A percentile compares a stretch with the other conserved stretches of the same genome.
phyloP scores from a whole-genome alignment of 495 filamentous ascomycete species.

The Xanthoparmelia taractica region DNA sequence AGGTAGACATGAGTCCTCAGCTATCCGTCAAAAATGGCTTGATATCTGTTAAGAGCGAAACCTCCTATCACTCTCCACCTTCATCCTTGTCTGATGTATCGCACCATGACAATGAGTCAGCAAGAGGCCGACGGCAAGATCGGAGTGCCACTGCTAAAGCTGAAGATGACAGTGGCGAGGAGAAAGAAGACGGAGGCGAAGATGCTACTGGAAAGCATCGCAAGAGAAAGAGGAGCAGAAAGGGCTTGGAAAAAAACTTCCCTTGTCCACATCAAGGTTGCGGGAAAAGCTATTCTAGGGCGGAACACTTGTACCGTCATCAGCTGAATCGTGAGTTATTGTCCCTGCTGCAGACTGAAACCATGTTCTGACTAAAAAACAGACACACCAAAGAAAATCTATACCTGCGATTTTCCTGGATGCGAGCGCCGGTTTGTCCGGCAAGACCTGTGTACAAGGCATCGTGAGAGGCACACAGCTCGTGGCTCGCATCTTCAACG shows the following conservation, averaged over 20 bases:
- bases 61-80: slow-evolving; percentile 26
- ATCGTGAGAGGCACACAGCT: slow-evolving; percentile 92
- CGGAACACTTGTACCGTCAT: slow-evolving; percentile 94
- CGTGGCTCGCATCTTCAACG: slow-evolving; percentile 89
- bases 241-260: slow-evolving; percentile 87
- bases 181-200: slow-evolving; percentile 30
- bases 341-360: neutral
- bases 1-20: slow-evolving; percentile 18
- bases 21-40: slow-evolving; percentile 11
- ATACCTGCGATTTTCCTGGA: slow-evolving; percentile 86
- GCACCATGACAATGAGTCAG: slow-evolving; percentile 23
- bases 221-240: slow-evolving; percentile 77
- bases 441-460: slow-evolving; percentile 86
- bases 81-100: slow-evolving; percentile 25
- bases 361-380: slow-evolving; percentile 4
- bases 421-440: slow-evolving; percentile 88
- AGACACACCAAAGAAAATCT: slow-evolving; percentile 89
- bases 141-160: slow-evolving; percentile 25
- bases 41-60: slow-evolving; percentile 23
- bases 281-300: slow-evolving; percentile 91
- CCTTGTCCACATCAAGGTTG: slow-evolving; percentile 84
- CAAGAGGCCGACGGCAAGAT: slow-evolving; percentile 24
- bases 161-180: slow-evolving; percentile 30
- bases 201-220: slow-evolving; percentile 38
- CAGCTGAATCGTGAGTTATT: slow-evolving; percentile 77